phyloP scores from a whole-genome alignment of 2,329 filamentous ascomycete genomes.

The Fusarium sacchari region DNA sequence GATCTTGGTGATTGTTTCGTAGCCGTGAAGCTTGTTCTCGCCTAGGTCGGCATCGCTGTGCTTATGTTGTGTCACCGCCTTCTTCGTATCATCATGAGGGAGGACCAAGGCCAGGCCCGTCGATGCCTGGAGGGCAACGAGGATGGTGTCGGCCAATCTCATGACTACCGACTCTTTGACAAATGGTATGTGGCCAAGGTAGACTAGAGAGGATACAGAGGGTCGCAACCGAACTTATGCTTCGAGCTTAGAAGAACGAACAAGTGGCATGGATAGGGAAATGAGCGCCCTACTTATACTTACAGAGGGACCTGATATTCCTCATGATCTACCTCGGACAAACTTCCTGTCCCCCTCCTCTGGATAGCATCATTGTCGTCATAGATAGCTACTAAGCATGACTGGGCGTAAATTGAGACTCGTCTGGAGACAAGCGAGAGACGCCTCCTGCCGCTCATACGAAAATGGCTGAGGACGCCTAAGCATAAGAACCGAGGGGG shows the following conservation, averaged over 20 bases:
- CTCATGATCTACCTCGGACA: neutral
- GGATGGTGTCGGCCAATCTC: neutral
- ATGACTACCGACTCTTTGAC: neutral
- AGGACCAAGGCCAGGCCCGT: neutral
- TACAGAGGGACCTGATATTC: neutral
- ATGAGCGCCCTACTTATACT: neutral
- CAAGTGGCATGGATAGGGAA: neutral
- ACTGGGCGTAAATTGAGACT: neutral
- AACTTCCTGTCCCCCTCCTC: neutral
- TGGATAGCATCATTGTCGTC: neutral
- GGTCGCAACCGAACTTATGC: neutral
- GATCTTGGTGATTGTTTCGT: neutral
- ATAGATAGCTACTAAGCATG: neutral
- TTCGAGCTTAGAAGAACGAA: neutral
- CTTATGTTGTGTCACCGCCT: neutral
- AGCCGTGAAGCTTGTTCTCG: neutral
- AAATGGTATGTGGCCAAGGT: neutral
- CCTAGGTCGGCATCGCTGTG: neutral
- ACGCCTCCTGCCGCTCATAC: neutral
- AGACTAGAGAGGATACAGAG: neutral
- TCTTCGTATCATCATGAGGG: neutral
- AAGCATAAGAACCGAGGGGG: neutral
- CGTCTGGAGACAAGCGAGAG: too few species aligned
- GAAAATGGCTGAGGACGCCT: neutral
- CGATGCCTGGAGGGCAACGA: conserved; percentile 24